Percentiles rank a stretch among this genome's conserved stretches.
Evolutionary conservation across 2,329 filamentous ascomycete species (phyloP).

Genomic region (Lithohypha guttulata): DNA sequence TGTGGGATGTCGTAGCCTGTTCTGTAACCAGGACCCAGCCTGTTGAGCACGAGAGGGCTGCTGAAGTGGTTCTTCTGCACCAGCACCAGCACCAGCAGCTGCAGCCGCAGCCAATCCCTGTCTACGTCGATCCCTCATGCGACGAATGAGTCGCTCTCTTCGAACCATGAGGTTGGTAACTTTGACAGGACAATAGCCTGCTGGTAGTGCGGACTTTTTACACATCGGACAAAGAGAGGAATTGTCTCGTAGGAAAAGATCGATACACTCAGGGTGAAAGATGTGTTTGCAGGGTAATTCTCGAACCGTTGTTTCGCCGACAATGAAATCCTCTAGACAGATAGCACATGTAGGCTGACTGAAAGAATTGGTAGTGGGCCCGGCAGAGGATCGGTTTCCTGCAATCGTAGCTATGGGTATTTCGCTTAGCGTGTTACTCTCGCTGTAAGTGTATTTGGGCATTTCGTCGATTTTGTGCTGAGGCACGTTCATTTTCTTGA

Average conservation of each 20-base stretch:
- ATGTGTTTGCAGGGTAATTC: constrained; percentile 86
- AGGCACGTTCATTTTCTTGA: constrained; percentile 72
- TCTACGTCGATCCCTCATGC: constrained; percentile 14
- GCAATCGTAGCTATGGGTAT: constrained; percentile 8
- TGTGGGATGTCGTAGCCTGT: not conserved
- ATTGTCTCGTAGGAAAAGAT: constrained; percentile 65
- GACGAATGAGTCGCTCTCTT: constrained; percentile 58
- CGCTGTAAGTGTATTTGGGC: constrained; percentile 64
- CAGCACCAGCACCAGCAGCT: not conserved
- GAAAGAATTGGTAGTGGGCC: constrained; percentile 31
- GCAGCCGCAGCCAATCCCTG: constrained; percentile 1
- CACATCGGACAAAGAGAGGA: constrained; percentile 87
- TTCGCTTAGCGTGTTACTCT: constrained; percentile 8
- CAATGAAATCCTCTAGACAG: constrained; percentile 70
- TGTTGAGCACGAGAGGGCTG: not conserved
- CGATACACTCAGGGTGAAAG: constrained; percentile 86
- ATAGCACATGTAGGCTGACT: constrained; percentile 82
- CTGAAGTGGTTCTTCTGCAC: not conserved
- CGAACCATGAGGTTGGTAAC: constrained; percentile 83
- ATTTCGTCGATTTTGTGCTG: constrained; percentile 59
- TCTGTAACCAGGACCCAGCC: not conserved
- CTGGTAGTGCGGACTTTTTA: constrained; percentile 69
- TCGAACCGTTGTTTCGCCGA: constrained; percentile 60
- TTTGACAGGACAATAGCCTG: constrained; percentile 50
- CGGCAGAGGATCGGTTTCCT: constrained; percentile 8